Conservation (phyloP, 352 stramenopile genomes). For the Bremia lactucae region DNA sequence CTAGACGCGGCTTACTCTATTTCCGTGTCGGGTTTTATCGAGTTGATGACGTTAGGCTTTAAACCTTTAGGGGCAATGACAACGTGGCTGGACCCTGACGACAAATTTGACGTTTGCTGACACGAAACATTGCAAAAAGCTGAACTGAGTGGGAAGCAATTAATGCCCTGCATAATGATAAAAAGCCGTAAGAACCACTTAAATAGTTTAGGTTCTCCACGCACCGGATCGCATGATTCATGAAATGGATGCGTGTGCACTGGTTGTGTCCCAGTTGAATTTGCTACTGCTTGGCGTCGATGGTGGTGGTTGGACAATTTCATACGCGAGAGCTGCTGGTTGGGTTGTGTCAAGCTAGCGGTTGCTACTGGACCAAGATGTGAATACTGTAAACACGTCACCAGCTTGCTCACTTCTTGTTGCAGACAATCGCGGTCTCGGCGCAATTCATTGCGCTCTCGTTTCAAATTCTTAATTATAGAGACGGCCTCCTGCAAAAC, state of each 20-base stretch:
- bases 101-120: slow-evolving; percentile 15
- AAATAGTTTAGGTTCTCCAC: slow-evolving; percentile 5
- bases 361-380: slow-evolving; percentile 41
- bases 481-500: slow-evolving; percentile 63
- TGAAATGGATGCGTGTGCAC: slow-evolving; percentile 27
- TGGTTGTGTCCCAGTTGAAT: slow-evolving; percentile 16
- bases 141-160: slow-evolving; percentile 40
- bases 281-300: slow-evolving; percentile 11
- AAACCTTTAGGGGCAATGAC: slow-evolving; percentile 25
- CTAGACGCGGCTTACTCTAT: slow-evolving; percentile 29
- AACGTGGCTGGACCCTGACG: slow-evolving; percentile 17
- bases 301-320: slow-evolving; percentile 9
- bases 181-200: slow-evolving; percentile 8
- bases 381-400: slow-evolving; percentile 53
- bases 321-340: slow-evolving; percentile 15
- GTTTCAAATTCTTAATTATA: slow-evolving; percentile 47
- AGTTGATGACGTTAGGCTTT: slow-evolving; percentile 13
- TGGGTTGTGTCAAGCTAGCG: slow-evolving; percentile 27
- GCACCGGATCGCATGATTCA: slow-evolving; percentile 26
- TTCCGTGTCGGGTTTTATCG: slow-evolving; percentile 18
- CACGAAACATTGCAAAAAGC: slow-evolving; percentile 22
- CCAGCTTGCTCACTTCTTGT: slow-evolving; percentile 57
- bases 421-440: slow-evolving; percentile 49
- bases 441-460: slow-evolving; percentile 50
- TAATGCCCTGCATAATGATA: slow-evolving; percentile 14